Base-by-base conservation (phyloP, 805 yeast species). In the Sugiyamaella americana region DNA sequence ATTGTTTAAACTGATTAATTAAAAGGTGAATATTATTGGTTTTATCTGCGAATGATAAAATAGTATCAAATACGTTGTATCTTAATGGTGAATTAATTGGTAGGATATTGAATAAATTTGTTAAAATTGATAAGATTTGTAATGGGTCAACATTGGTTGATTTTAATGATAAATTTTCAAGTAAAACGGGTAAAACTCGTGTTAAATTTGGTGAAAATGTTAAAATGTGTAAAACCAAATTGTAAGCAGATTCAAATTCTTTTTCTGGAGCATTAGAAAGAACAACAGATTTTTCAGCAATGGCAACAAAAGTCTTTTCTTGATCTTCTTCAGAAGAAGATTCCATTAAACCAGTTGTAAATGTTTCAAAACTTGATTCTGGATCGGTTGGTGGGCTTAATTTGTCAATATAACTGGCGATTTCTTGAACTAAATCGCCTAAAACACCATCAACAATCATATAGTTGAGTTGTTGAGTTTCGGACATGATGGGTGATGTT, bases 21-120 rank as follows among this genome's bases (percentile, higher is more conserved):
- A 70, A 54, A 51, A 63, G 58, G 40, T 56, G 55, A 35, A 58
- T 43, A 40, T 65, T 56, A 34, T 62, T 61, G n/a, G 70, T 58
- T 30, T 53, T 46, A 10, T 48, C 56, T n/a, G 71, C 62, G 35
- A 64, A 56, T 19, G 61, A 58, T 29, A 70, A 45, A 21, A 69
- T 59, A 40, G 62, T 48, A 44, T 23, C 32, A 51, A 70, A 63
- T 8, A 68, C 67, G 5, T 47, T 48, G 29, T 58, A 56, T 41
- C 64, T 56, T 40, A 59, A 55, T 4, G 58, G 52, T 23, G 67
- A 58, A 21, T 43, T 35, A 22, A 51, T 46, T 16, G 63, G 57
- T 38, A 70, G 56, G 21, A 67, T 59, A 55, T 69, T 70, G 61
- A 70, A 70, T 36, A 68, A 58, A 51, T 66, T 68, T 41, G 69